Percentiles rank a stretch among this genome's conserved stretches.
These are phyloP conservation scores for Moniliella sp. DNA, from an alignment of 1,284 basidiomycete genomes.

Conservation along the genomic window DNA sequence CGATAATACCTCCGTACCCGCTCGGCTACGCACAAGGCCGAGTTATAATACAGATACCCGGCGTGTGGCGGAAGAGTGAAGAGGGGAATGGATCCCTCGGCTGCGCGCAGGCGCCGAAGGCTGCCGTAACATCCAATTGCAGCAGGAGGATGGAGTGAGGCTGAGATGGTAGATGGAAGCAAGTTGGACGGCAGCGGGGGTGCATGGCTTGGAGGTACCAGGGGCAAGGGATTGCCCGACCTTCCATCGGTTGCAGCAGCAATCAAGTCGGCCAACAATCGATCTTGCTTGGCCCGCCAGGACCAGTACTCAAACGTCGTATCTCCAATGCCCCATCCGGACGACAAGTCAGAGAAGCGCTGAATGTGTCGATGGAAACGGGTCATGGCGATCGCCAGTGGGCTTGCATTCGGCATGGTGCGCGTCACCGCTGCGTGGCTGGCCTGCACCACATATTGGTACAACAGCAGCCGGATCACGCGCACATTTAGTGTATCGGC, in stretches of 20 bases:
- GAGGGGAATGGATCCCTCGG: too few species aligned
- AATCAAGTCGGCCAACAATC: constrained; percentile 41
- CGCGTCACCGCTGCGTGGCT: constrained; percentile 35
- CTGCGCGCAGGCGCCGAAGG: too few species aligned
- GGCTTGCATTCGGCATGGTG: background rate
- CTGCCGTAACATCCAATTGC: too few species aligned
- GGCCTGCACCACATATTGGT: constrained; percentile 36
- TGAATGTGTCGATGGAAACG: constrained; percentile 65
- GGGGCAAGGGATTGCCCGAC: constrained; percentile 43
- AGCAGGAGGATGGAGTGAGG: too few species aligned
- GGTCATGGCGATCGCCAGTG: constrained; percentile 10
- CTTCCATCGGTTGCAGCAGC: constrained; percentile 62
- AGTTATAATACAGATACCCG: too few species aligned
- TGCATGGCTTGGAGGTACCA: constrained; percentile 34
- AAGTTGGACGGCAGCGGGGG: constrained; percentile 27
- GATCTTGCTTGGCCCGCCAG: constrained; percentile 64
- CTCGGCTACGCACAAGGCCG: too few species aligned
- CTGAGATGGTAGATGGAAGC: constrained; percentile 9
- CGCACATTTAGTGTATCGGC: constrained; percentile 42
- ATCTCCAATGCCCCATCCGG: constrained; percentile 88
- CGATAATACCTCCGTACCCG: too few species aligned
- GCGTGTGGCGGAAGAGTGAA: too few species aligned
- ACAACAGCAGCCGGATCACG: constrained; percentile 46
- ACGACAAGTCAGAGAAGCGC: constrained; percentile 63
- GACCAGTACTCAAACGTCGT: constrained; percentile 92